Percentiles rank a stretch among this genome's conserved stretches.
Conservation (phyloP, 2,329 filamentous ascomycete genomes). For the Calonectria pauciramosa region DNA sequence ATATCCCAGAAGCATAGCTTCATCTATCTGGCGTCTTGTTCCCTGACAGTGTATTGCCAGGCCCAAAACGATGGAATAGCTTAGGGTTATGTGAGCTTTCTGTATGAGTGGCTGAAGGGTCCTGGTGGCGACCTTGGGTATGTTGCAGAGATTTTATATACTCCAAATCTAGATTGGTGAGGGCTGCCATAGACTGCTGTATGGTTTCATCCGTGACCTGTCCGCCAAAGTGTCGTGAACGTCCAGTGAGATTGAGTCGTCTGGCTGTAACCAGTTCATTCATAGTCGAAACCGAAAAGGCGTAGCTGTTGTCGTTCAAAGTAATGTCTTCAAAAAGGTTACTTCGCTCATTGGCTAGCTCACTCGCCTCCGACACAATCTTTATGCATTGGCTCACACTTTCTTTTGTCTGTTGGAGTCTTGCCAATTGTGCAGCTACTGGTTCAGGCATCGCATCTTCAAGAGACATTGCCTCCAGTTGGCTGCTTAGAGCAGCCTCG, state of each 20-base stretch:
- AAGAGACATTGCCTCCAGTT: slow-evolving; percentile 32
- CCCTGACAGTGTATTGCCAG: neutral
- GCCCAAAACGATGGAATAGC: neutral
- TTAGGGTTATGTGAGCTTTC: neutral
- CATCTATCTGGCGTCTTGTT: neutral
- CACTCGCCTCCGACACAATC: slow-evolving; percentile 36
- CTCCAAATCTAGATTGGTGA: neutral
- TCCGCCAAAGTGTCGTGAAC: neutral
- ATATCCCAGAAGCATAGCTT: too few relatives aligned
- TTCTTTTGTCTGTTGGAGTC: slow-evolving; percentile 39
- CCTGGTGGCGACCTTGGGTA: neutral
- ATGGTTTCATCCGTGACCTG: neutral
- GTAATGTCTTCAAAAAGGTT: slow-evolving; percentile 46
- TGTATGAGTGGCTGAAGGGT: neutral
- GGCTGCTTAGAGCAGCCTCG: slow-evolving; percentile 29
- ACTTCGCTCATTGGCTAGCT: slow-evolving; percentile 34
- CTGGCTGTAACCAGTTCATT: slow-evolving; percentile 42
- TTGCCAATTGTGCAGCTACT: slow-evolving; percentile 26
- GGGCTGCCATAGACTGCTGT: neutral
- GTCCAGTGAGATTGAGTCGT: slow-evolving; percentile 32
- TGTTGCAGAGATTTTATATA: neutral
- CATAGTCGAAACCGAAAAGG: slow-evolving; percentile 42
- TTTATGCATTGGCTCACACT: slow-evolving; percentile 40
- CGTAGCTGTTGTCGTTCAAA: slow-evolving; percentile 39
- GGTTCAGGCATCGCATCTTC: slow-evolving; percentile 26